Conservation (phyloP, 2,329 filamentous ascomycete genomes). For the Xylariaceae sp. region DNA sequence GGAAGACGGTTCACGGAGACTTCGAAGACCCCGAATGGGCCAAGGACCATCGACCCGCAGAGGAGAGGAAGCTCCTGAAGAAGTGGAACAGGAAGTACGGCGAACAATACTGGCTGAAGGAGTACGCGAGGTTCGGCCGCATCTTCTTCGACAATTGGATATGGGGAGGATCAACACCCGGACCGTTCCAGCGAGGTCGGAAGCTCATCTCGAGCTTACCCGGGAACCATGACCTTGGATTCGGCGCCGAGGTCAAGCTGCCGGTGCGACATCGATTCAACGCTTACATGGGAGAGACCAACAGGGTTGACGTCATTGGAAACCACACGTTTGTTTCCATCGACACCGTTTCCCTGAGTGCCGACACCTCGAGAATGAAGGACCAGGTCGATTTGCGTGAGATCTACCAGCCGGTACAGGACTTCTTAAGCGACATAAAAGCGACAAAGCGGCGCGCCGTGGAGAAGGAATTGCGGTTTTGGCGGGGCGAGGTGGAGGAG, state of each 20-base stretch:
- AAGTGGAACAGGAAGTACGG: constrained; percentile 71
- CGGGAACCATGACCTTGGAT: constrained; percentile 92
- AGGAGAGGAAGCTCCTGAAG: constrained; percentile 53
- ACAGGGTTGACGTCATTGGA: constrained; percentile 82
- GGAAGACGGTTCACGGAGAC: constrained; percentile 65
- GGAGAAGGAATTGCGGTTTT: constrained; percentile 60
- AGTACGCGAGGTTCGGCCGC: constrained; percentile 78
- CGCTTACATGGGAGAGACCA: constrained; percentile 85
- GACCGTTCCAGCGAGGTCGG: constrained; percentile 58
- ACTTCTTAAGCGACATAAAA: constrained; percentile 68
- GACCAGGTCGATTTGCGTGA: constrained; percentile 47
- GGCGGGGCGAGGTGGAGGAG: constrained; percentile 55
- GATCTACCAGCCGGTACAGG: constrained; percentile 70
- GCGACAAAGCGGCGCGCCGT: constrained; percentile 62
- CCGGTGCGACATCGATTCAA: constrained; percentile 78
- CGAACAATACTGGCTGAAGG: constrained; percentile 75
- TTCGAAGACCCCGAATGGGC: constrained; percentile 58
- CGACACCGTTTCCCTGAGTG: constrained; percentile 82
- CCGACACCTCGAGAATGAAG: constrained; percentile 51
- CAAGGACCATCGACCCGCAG: constrained; percentile 43
- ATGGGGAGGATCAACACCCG: constrained; percentile 48
- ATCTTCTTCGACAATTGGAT: constrained; percentile 75
- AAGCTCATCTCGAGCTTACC: constrained; percentile 82
- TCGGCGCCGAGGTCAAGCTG: constrained; percentile 76
- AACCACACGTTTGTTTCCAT: constrained; percentile 95